Conservation (phyloP, 768 basidiomycete genomes). For the Boletus reticuloceps region DNA sequence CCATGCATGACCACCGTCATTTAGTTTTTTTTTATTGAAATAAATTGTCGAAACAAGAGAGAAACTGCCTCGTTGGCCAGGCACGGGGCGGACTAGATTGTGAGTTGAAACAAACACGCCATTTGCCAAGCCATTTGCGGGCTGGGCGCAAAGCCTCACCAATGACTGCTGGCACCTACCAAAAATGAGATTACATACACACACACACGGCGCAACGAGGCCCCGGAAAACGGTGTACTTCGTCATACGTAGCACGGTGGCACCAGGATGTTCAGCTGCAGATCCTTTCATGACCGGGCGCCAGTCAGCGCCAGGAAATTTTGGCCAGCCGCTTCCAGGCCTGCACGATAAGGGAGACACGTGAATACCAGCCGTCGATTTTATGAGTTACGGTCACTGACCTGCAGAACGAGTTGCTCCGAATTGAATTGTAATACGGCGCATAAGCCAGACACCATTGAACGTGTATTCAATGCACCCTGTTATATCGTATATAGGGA, state of each 20-base stretch:
- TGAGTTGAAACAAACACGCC: slow-evolving; percentile 8
- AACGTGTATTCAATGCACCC: slow-evolving; percentile 23
- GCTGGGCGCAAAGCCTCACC: slow-evolving; percentile 19
- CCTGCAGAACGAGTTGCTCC: slow-evolving; percentile 33
- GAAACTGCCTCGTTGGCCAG: slow-evolving; percentile 13
- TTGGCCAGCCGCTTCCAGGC: slow-evolving; percentile 37
- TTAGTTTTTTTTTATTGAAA: slow-evolving; percentile 13
- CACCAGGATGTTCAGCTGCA: slow-evolving; percentile 24
- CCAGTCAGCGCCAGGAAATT: slow-evolving; percentile 30
- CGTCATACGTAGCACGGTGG: slow-evolving; percentile 11
- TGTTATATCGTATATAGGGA: slow-evolving; percentile 13
- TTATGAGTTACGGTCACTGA: slow-evolving; percentile 20
- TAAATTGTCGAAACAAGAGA: slow-evolving; percentile 8
- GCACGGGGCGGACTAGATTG: slow-evolving; percentile 9
- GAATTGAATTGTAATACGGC: slow-evolving; percentile 30
- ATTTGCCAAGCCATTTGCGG: slow-evolving; percentile 14
- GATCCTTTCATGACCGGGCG: slow-evolving; percentile 36
- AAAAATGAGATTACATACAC: slow-evolving; percentile 25
- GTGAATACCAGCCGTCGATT: slow-evolving; percentile 22
- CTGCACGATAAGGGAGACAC: slow-evolving; percentile 20
- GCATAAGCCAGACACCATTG: slow-evolving; percentile 10
- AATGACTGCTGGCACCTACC: slow-evolving; percentile 22
- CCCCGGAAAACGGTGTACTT: slow-evolving; percentile 8
- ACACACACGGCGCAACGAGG: slow-evolving; percentile 20
- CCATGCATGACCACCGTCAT: slow-evolving; percentile 5